phyloP scores from a whole-genome alignment of 495 filamentous ascomycete species.

The Antarctomyces pellizariae region DNA sequence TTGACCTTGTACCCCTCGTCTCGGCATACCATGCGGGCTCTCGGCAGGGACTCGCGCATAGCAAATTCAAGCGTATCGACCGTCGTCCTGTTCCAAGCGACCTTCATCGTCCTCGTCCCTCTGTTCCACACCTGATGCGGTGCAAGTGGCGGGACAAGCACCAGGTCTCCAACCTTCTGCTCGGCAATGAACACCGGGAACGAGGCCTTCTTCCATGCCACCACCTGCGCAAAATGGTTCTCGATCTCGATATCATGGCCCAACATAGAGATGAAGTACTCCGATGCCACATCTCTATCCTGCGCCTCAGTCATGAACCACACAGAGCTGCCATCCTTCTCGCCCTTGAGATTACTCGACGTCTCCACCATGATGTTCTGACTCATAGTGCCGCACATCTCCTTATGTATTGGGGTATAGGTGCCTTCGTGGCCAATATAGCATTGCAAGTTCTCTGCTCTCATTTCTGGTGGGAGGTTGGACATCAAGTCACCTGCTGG shows the following conservation, averaged over 20 bases:
- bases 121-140: slow-evolving; percentile 98
- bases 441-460: slow-evolving; percentile 92
- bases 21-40: slow-evolving; percentile 79
- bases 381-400: slow-evolving; percentile 91
- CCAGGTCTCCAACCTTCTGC: slow-evolving; percentile 81
- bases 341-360: slow-evolving; percentile 43
- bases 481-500: slow-evolving; percentile 81
- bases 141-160: slow-evolving; percentile 86
- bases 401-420: slow-evolving; percentile 84
- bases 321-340: slow-evolving; percentile 66
- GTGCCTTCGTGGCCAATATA: slow-evolving; percentile 96
- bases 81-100: slow-evolving; percentile 94
- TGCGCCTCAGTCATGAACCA: slow-evolving; percentile 97
- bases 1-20: slow-evolving; percentile 99
- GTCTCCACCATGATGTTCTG: slow-evolving; percentile 97
- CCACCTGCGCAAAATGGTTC: slow-evolving; percentile 81
- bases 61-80: slow-evolving; percentile 75
- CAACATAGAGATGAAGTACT: slow-evolving; percentile 77
- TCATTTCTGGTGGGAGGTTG: slow-evolving; percentile 60
- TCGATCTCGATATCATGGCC: slow-evolving; percentile 94
- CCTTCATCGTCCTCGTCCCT: slow-evolving; percentile 84
- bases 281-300: slow-evolving; percentile 65
- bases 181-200: slow-evolving; percentile 86
- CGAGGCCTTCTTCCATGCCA: slow-evolving; percentile 77
- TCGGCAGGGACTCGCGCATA: slow-evolving; percentile 62